Base-by-base conservation (phyloP, 2,329 filamentous ascomycete genomes). In the Pseudopyricularia javanii region DNA sequence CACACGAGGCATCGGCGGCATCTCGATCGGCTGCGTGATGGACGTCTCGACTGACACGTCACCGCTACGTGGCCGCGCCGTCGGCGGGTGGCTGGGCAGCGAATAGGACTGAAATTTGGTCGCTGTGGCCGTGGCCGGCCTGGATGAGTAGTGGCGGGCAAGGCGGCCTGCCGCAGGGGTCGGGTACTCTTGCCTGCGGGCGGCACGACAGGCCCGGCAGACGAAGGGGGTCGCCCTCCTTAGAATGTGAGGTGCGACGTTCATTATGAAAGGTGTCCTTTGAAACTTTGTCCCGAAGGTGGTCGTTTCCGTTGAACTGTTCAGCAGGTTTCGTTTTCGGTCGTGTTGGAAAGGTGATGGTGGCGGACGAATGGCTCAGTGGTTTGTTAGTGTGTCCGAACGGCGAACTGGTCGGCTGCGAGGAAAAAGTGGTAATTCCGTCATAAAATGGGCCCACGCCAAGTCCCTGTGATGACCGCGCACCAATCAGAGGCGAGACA, bases 91-190 rank as follows among this genome's bases (percentile, higher is more conserved):
- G 3, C 73, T 33, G 24, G 50, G 40, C 12, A 79, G 68, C 15
- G 74, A 66, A 57, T 80, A 79, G 50, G 75, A 70, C 57, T 79
- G 76, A 64, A 78, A 80, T 51, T 71, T 43, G 28, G 60, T 55
- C 7, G 58, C 58, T 59, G 65, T 59, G 52, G 72, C 47, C 24
- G 60, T 55, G 4, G 54, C 45, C 9, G 58, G 58, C 59, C 66
- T 59, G 1, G 66, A 63, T 54, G 70, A 71, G 61, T 72, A 71
- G 50, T 70, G 71, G 54, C 73, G 71, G 56, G 67, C 53, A 15
- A 68, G 56, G 56, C 26, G 28, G 15, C 24, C 47, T 64, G 69
- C 59, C 69, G 66, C 15, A 15, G 52, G 32, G 12, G 24, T 37
- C 12, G 15, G 4, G 33, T 50, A 15, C 11, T 37, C 40, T 20